A percentile compares a stretch with the other conserved stretches of the same genome.
phyloP scores from a whole-genome alignment of 2,329 filamentous ascomycete species.

The Sarocladiaceae sp. region DNA sequence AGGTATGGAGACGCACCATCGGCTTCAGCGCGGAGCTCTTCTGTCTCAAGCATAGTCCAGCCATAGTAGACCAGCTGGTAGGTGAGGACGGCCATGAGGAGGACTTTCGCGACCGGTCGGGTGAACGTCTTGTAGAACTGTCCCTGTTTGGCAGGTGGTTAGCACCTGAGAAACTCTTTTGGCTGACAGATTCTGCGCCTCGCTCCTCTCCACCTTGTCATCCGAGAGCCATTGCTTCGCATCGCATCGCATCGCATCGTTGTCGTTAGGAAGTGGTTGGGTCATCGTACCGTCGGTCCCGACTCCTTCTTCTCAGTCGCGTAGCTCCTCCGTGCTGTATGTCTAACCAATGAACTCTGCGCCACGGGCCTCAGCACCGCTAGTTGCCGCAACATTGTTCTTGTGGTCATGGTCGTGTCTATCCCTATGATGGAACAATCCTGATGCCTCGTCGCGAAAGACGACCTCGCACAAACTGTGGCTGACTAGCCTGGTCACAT shows the following conservation, averaged over 20 bases:
- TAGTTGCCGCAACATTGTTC: neutral
- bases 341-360: neutral
- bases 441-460: neutral
- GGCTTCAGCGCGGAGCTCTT: slow-evolving; percentile 58
- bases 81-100: slow-evolving; percentile 68
- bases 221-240: neutral
- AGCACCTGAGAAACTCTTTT: no score
- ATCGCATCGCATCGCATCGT: neutral
- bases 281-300: slow-evolving; percentile 10
- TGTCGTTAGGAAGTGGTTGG: neutral
- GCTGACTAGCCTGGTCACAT: neutral
- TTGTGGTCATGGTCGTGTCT: neutral
- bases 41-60: slow-evolving; percentile 68
- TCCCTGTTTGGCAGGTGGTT: slow-evolving; percentile 42
- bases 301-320: slow-evolving; percentile 9
- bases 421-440: neutral
- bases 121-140: slow-evolving; percentile 71
- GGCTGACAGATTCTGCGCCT: no score
- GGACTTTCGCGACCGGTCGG: slow-evolving; percentile 65
- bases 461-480: neutral
- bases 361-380: neutral
- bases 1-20: slow-evolving; percentile 36
- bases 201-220: neutral
- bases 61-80: slow-evolving; percentile 72
- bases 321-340: neutral